A percentile compares a stretch with the other conserved stretches of the same genome.
Conservation (phyloP, 768 basidiomycete genomes). For the Trametes villosa region DNA sequence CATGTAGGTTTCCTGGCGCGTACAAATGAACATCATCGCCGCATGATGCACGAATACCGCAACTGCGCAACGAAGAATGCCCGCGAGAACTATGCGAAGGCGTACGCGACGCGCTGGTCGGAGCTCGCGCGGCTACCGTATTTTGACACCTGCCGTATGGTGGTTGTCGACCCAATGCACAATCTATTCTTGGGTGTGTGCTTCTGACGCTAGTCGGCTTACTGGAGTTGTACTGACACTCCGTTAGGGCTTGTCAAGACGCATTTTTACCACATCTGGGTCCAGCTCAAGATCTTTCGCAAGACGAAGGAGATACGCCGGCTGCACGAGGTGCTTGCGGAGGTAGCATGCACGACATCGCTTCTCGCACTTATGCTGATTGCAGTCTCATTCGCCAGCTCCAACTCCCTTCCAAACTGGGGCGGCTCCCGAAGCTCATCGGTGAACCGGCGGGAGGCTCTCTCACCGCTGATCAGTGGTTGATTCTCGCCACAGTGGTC, state of each 20-base stretch:
- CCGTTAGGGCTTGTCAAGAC: conserved; percentile 18
- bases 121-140: conserved; percentile 17
- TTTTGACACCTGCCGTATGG: conserved; percentile 15
- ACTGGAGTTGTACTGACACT: neutral
- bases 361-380: neutral
- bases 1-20: conserved; percentile 19
- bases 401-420: conserved; percentile 33
- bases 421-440: conserved; percentile 8
- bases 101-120: conserved; percentile 15
- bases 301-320: conserved; percentile 10
- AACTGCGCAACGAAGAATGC: neutral
- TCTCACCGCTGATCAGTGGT: conserved; percentile 29
- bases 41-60: conserved; percentile 15
- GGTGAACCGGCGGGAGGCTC: conserved; percentile 20
- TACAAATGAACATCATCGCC: conserved; percentile 25
- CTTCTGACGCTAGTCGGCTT: neutral
- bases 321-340: conserved; percentile 14
- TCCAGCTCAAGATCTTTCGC: conserved; percentile 14
- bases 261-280: conserved; percentile 21
- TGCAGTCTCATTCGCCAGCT: conserved; percentile 29
- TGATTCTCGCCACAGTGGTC: conserved; percentile 33
- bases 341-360: conserved; percentile 1
- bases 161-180: conserved; percentile 24
- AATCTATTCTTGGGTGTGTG: conserved; percentile 20
- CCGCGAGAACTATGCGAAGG: conserved; percentile 5